A percentile compares a stretch with the other conserved stretches of the same genome.
Conservation (phyloP, 176 grass and related monocot species). For the Lolium multiflorum region DNA sequence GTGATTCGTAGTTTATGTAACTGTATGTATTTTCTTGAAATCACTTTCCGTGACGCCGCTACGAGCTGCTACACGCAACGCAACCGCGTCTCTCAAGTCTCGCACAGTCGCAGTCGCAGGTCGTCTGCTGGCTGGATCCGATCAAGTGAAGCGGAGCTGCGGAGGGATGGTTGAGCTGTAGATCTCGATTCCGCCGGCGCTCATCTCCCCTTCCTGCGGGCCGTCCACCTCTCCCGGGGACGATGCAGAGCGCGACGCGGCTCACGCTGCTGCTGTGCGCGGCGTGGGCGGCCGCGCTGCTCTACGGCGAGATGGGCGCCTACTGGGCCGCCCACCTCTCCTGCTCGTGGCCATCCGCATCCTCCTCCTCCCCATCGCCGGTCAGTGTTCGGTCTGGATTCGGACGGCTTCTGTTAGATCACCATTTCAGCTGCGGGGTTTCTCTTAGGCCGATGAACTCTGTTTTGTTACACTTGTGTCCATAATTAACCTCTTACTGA, state of each 20-base stretch:
- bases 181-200: conserved; percentile 10
- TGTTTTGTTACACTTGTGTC: not conserved
- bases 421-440: not conserved
- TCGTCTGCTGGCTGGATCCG: not conserved
- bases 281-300: conserved; percentile 72
- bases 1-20: too few species aligned
- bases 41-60: not conserved
- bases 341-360: conserved; percentile 77
- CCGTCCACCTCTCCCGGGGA: not conserved
- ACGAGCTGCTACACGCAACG: too few species aligned
- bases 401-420: not conserved
- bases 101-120: not conserved
- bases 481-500: not conserved
- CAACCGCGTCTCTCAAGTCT: not conserved
- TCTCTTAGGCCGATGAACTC: not conserved
- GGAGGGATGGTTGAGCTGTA: not conserved
- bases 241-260: conserved; percentile 73
- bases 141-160: not conserved
- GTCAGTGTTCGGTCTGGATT: conserved; percentile 28
- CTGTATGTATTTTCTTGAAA: too few species aligned
- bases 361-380: conserved; percentile 42
- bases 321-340: conserved; percentile 81
- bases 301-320: conserved; percentile 87
- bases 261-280: conserved; percentile 84
- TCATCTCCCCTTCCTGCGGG: not conserved